phyloP scores from a whole-genome alignment of 768 basidiomycete species.

The Kwoniella dejecticola region DNA sequence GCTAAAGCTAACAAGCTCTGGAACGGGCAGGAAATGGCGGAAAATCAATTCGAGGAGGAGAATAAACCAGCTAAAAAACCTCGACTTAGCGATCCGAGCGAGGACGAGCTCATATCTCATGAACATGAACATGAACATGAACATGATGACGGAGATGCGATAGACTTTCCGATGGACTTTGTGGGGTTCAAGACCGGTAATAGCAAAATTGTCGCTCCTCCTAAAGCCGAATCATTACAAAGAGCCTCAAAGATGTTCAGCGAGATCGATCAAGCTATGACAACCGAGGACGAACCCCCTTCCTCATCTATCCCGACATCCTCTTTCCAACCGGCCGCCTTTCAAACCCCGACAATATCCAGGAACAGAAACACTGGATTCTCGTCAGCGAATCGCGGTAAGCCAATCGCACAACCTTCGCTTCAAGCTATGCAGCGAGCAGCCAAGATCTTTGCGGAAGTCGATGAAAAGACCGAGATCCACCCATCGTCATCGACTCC shows the following conservation, averaged over 20 bases:
- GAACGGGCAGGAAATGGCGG: constrained; percentile 1
- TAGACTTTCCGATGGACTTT: constrained; percentile 1
- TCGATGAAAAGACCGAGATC: not conserved
- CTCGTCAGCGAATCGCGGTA: not conserved
- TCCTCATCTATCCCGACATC: not conserved
- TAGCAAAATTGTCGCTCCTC: constrained; percentile 29
- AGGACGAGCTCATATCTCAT: not conserved
- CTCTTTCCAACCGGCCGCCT: not conserved
- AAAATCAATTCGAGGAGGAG: not conserved
- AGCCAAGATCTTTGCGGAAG: not conserved
- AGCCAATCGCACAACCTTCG: not conserved
- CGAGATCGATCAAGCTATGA: constrained; percentile 13
- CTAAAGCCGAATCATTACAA: constrained; percentile 13
- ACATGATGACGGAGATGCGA: not conserved
- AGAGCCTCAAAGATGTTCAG: constrained; percentile 17
- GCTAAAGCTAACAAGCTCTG: constrained; percentile 4
- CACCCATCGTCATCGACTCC: not conserved
- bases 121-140: not conserved
- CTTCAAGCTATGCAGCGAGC: not conserved
- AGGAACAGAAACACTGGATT: not conserved
- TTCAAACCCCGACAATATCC: not conserved
- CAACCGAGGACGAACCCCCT: not conserved
- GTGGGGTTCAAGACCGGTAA: constrained; percentile 29
- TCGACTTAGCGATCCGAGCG: constrained; percentile 7
- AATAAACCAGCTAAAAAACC: constrained; percentile 17